A percentile compares a stretch with the other conserved stretches of the same genome.
Conservation (phyloP, 1,284 basidiomycete genomes). For the Ceratobasidium sp. region DNA sequence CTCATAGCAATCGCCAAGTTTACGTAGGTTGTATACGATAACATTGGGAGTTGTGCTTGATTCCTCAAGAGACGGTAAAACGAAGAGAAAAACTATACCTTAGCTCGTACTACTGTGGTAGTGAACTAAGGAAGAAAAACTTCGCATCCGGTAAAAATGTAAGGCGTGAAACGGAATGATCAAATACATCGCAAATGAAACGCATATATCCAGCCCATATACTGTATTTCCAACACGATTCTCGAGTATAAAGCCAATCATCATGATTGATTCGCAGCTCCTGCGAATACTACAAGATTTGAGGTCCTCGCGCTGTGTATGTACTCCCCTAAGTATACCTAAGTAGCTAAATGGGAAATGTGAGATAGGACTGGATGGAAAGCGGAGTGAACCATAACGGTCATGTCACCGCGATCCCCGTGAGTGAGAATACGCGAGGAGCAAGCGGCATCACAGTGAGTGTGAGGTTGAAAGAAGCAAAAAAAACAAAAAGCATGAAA, state of each 20-base stretch:
- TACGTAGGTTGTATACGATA: neutral
- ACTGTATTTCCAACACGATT: too few species aligned
- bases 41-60: neutral
- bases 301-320: neutral
- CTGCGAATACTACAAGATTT: neutral
- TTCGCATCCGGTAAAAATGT: too few species aligned
- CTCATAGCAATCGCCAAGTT: neutral
- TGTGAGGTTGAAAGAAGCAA: neutral
- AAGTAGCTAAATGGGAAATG: neutral
- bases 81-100: too few species aligned
- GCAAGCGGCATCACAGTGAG: neutral
- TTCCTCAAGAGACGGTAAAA: too few species aligned
- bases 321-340: neutral
- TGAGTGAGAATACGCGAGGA: neutral
- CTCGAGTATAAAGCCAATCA: too few species aligned
- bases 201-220: too few species aligned
- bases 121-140: too few species aligned
- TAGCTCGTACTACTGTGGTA: too few species aligned
- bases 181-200: too few species aligned
- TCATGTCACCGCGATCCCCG: neutral
- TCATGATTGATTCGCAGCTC: neutral
- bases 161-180: too few species aligned
- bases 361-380: neutral
- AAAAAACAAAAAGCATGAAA: too few species aligned
- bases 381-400: neutral